Evolutionary conservation across 257 asterid species (phyloP), one percentile per base, ranked within the genome.

Genomic region (Salvia hispanica): DNA sequence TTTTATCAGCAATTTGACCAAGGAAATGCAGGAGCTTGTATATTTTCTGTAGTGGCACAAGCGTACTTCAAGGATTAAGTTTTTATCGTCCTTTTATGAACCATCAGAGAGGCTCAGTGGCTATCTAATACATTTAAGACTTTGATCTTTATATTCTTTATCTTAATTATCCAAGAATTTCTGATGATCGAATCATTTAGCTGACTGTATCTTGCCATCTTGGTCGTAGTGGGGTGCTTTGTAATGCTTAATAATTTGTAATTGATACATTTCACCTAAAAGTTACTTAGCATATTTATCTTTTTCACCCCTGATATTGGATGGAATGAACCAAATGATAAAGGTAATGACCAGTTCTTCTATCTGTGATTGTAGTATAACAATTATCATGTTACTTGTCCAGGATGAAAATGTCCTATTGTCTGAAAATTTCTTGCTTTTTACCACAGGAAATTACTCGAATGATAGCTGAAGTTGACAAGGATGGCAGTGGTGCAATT

Each of bases 401-500:
- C 68, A 15, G 67, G 25, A 15, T 15, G 58, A 59, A 62, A 70
- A 12, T 60, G 52, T 69, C 51, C 6, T 72, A 12, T 51, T 62
- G 34, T 64, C 60, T 66, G 66, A 68, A 39, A 15, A 11, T 57
- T 51, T 69, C 58, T 34, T 50, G 40, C 16, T 58, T 54, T 14
- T 58, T 52, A 58, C 33, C 59, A 48, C 89, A 93, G 99, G 95
- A 93, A 80, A 89, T 90, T 60, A 79, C 64, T 52, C 78, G 84
- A 59, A 90, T 93, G 97, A 90, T 93, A 72, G 96, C 96, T 64
- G 99, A 90, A 66, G 95, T 93, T 15, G 96, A 88, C 79, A 90
- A 90, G 78, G 97, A 90, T 80, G 95, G 91, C 36, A 93, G 96
- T 84, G 99, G 97, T n/a, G 86, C 97, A 16, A 90, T 90, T 40